Evolutionary conservation across 805 yeast species (phyloP).

Genomic region (Schwanniomyces sp.): DNA sequence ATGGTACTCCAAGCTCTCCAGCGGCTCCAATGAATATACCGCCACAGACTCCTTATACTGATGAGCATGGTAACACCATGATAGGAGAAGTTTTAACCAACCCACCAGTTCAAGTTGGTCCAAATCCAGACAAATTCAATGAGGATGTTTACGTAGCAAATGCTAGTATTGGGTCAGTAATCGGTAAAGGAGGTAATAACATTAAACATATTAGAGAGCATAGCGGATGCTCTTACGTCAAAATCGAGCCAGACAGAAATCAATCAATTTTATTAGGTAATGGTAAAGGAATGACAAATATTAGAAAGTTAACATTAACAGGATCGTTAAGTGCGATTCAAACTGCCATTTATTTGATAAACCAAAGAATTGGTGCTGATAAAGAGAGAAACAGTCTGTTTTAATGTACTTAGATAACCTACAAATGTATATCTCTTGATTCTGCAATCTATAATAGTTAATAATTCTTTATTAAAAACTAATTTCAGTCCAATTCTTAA

Average conservation of each 20-base stretch:
- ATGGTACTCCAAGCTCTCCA: slow-evolving; percentile 17
- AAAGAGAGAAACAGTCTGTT: slow-evolving; percentile 43
- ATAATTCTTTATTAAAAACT: neutral
- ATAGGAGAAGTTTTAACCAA: slow-evolving; percentile 44
- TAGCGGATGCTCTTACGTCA: slow-evolving; percentile 71
- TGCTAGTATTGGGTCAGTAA: slow-evolving; percentile 76
- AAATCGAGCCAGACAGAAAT: slow-evolving; percentile 60
- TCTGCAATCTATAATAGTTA: neutral
- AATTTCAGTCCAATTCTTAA: neutral
- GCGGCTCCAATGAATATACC: slow-evolving; percentile 21
- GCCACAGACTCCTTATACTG: slow-evolving; percentile 36
- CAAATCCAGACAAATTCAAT: slow-evolving; percentile 50
- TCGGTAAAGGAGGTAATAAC: slow-evolving; percentile 84
- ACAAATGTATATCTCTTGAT: neutral
- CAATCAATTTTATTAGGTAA: slow-evolving; percentile 50
- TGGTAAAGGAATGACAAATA: slow-evolving; percentile 42
- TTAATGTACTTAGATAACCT: neutral
- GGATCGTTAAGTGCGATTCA: slow-evolving; percentile 71
- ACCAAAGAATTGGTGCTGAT: slow-evolving; percentile 69
- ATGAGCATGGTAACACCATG: slow-evolving; percentile 44
- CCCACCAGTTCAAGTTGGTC: slow-evolving; percentile 33
- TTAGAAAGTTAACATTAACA: slow-evolving; percentile 62
- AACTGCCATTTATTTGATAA: slow-evolving; percentile 68
- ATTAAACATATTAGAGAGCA: slow-evolving; percentile 73
- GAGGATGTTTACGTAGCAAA: slow-evolving; percentile 78